These are phyloP conservation scores for Chaetomium fimeti DNA, from an alignment of 495 filamentous ascomycete species.

Conservation along the genomic window DNA sequence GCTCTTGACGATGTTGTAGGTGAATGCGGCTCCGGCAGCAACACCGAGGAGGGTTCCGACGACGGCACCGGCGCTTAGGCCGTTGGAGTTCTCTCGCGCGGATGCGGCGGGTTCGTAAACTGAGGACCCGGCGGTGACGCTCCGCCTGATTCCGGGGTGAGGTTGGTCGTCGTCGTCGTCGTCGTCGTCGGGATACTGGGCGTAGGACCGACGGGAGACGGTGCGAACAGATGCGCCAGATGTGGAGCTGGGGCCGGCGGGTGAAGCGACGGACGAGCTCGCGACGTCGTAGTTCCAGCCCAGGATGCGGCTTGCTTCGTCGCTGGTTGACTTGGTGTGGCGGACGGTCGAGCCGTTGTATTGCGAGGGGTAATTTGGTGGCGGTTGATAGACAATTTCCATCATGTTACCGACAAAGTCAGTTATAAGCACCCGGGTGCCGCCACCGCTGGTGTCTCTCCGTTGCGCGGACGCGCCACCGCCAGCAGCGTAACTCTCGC, in stretches of 20 bases:
- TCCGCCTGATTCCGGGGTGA: conserved; percentile 35
- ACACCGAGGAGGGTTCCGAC: conserved; percentile 64
- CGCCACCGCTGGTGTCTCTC: conserved; percentile 27
- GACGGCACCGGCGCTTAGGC: conserved; percentile 43
- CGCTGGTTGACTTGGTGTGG: conserved; percentile 38
- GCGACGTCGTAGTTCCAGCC: conserved; percentile 52
- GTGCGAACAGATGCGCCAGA: conserved; percentile 29
- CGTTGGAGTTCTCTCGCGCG: conserved; percentile 39
- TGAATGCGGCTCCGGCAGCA: conserved; percentile 71
- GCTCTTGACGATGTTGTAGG: conserved; percentile 66
- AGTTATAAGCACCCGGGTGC: conserved; percentile 38
- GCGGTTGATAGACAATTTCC: conserved; percentile 46
- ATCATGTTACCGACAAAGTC: conserved; percentile 56
- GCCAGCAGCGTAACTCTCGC: conserved; percentile 20
- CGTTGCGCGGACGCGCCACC: conserved; percentile 27
- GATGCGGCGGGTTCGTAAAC: conserved; percentile 35
- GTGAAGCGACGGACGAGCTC: conserved; percentile 18
- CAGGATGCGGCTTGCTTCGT: conserved; percentile 49
- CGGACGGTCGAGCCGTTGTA: conserved; percentile 39
- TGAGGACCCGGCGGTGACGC: conserved; percentile 39
- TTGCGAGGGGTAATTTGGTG: conserved; percentile 32
- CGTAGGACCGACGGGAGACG: conserved; percentile 26
- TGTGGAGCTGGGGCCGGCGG: conserved; percentile 24
- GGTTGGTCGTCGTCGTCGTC: conserved; percentile 24
- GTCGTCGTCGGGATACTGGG: conserved; percentile 19